These are phyloP conservation scores for Priceomyces haplophilus DNA, from an alignment of 805 yeast species.

Conservation along the genomic window DNA sequence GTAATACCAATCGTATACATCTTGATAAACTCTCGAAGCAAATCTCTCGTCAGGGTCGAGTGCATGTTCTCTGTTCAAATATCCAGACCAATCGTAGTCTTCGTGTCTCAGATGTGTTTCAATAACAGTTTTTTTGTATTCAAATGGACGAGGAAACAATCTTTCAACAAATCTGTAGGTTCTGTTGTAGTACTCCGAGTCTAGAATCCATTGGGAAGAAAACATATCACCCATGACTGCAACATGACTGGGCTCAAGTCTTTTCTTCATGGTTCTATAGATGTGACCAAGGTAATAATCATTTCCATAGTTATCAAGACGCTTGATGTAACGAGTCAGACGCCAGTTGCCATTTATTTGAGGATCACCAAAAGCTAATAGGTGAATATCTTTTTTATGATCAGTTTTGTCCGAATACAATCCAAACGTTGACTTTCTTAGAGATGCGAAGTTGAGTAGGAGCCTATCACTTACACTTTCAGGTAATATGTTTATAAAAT, in stretches of 20 bases:
- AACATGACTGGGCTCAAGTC: conserved; percentile 73
- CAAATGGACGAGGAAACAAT: conserved; percentile 56
- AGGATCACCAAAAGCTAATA: conserved; percentile 92
- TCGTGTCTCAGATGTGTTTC: conserved; percentile 49
- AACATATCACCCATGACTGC: conserved; percentile 91
- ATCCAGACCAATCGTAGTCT: conserved; percentile 52
- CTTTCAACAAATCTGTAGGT: conserved; percentile 72
- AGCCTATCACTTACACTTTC: conserved; percentile 12
- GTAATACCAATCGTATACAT: conserved; percentile 67
- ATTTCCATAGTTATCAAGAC: conserved; percentile 85
- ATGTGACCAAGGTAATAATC: conserved; percentile 88
- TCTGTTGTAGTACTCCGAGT: conserved; percentile 79
- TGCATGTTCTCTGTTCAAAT: conserved; percentile 40
- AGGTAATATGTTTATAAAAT: conserved; percentile 11
- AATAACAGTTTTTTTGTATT: conserved; percentile 47
- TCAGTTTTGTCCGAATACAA: conserved; percentile 6
- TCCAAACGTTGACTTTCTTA: conserved; percentile 1
- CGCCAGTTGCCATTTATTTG: conserved; percentile 90
- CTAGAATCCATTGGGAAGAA: conserved; percentile 92
- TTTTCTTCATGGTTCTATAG: conserved; percentile 56
- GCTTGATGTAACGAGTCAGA: conserved; percentile 63
- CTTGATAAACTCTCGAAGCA: conserved; percentile 41
- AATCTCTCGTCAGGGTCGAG: conserved; percentile 36
- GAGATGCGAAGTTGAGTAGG: conserved; percentile 19
- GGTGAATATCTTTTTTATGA: conserved; percentile 49